Evolutionary conservation across 345 rosid genomes (phyloP), one percentile per base, ranked within the genome.

Genomic region (Aquilaria yunnanensis): DNA sequence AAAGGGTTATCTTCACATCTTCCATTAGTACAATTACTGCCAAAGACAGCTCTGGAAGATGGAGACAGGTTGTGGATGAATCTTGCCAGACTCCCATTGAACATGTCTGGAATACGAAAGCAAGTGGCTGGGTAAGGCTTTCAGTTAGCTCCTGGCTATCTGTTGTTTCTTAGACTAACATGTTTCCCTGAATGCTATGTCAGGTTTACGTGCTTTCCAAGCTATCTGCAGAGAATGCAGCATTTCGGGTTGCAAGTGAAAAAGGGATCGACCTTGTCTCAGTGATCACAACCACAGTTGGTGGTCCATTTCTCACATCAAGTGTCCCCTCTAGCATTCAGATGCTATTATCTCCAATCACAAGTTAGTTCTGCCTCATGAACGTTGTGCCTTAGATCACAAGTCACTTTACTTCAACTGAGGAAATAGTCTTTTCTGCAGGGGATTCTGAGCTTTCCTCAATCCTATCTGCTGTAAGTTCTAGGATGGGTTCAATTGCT

Each of bases 11-110:
- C 49, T 79, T 89, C 75, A 89, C 98, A 54, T 89, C 98, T 57
- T 92, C 96, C 68, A 73, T 92, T 33, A 92, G 98, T 48, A 87
- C 96, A 12, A 67, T 92, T 47, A 85, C 87, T 12, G 89, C 96
- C 51, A 85, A 76, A 66, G 85, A 83, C 75, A 67, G 67, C 65
- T 32, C 53, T 55, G 86, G 85, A 64, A 69, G 61, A 64, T 81
- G 86, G 88, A 84, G 78, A 68, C 69, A 75, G 14, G 50, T 79
- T 5, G 93, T 85, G 4, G 96, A 89, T 70, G 96, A 92, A 71
- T 75, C 83, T 74, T 87, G 93, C 83, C 86, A 75, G 75, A 79
- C 73, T 55, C 69, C 74, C 4, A 54, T 72, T 46, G 79, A 81
- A 54, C 76, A 68, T 71, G 83, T 85, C 51, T 75, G 80, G 79